Base-by-base conservation (phyloP, 805 yeast genomes). In the Saturnispora gosingensis region DNA sequence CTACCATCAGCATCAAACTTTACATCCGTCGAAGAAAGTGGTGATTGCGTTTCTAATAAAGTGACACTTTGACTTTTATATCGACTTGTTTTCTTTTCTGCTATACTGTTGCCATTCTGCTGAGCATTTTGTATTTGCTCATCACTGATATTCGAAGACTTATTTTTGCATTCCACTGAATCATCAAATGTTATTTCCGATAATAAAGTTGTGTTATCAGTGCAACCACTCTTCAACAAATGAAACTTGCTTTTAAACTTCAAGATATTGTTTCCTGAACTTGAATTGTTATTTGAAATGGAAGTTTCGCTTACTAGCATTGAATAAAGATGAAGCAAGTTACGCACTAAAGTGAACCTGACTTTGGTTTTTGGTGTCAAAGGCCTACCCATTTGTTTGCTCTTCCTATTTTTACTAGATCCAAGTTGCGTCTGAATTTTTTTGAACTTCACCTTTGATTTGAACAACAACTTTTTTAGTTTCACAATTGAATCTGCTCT, bases 311-410 rank as follows among this genome's bases (percentile, higher is more conserved):
- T 58, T 1, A 67, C 71, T 40, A 78, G 59, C 25, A 71, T 68
- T 35, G 73, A 69, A 60, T 76, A 76, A 20, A 78, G 61, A 3
- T 70, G 62, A 4, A 72, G 63, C 43, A 78, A 57, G 30, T 74
- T 69, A 7, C 77, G 74, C 4, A 74, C 74, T 47, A 73, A 54
- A 0, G 81, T 70, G n/a, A 78, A 60, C 45, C 78, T 69, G 3
- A 78, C 72, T 51, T 72, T 70, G 4, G 80, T 70, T 18, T 77
- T 78, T 2, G 80, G 78, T 36, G 78, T 78, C 20, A 78, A 61
- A 11, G 79, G 77, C 30, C 72, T 58, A 6, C 72, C 72, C 45
- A 67, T 70, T 15, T 66, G 59, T 40, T 61, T 60, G 20, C 20
- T 47, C 9, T 18, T 9, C 9, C 18, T 22, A 15, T 22, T 38